Percentiles rank a stretch among this genome's conserved stretches.
Conservation (phyloP, 345 rosid species). For the Cardiospermum halicacabum region DNA sequence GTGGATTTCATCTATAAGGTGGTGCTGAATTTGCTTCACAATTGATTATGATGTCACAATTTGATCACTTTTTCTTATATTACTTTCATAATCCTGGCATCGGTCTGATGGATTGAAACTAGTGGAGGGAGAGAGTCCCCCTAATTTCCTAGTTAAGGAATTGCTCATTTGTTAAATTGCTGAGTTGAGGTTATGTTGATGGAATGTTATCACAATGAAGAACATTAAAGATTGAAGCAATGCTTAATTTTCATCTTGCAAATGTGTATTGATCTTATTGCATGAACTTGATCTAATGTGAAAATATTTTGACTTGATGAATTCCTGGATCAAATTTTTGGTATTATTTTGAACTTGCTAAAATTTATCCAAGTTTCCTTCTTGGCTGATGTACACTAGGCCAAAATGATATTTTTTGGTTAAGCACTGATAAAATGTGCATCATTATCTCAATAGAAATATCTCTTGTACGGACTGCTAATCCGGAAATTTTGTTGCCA, state of each 20-base stretch:
- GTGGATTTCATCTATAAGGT: neutral
- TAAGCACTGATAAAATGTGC: neutral
- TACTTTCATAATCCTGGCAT: slow-evolving; percentile 6
- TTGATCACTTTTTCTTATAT: neutral
- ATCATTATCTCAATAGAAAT: neutral
- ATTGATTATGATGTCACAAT: neutral
- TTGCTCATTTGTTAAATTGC: neutral
- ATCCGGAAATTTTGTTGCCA: slow-evolving; percentile 10
- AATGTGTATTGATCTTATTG: neutral
- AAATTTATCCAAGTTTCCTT: neutral
- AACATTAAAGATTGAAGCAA: neutral
- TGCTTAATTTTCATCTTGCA: neutral
- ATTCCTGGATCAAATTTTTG: neutral
- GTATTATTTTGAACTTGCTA: neutral
- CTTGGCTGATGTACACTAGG: slow-evolving; percentile 3
- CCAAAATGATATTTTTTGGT: neutral
- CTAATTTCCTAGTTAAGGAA: neutral
- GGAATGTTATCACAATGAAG: neutral
- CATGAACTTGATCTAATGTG: neutral
- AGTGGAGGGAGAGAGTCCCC: neutral
- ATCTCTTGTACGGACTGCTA: neutral
- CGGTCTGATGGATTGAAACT: neutral
- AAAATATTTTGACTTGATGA: neutral
- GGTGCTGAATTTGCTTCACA: neutral
- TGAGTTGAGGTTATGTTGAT: neutral